Base-by-base conservation (phyloP, 768 basidiomycete species). In the Lactifluus subvellereus region DNA sequence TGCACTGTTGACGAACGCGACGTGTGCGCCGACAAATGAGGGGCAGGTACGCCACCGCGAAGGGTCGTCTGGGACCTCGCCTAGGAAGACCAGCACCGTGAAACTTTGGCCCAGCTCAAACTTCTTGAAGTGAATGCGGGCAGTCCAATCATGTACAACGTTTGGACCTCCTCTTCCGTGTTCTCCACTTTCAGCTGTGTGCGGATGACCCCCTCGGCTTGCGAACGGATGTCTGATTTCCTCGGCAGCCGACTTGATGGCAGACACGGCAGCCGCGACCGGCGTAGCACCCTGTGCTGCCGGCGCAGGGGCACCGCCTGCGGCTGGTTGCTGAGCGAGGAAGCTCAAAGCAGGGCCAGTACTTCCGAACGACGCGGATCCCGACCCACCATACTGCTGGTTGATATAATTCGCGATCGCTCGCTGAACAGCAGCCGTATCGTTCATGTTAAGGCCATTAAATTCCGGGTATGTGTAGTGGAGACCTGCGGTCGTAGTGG, bases 391-490 rank as follows among this genome's bases (percentile, higher is more conserved):
- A 57, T 79, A 81, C 14, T 78, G 72, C 50, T 69, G 60, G 57
- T 76, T 75, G 27, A 81, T 73, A n/a, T 65, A 69, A 27, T 67
- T 56, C 16, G 69, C 69, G 48, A 80, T 78, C 18, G 73, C 75
- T 5, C 48, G 54, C 40, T 64, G 38, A 38, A 78, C 73, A 1
- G 71, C 70, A 6, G 18, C 49, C 10, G 67, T 54, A 61, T 77
- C 68, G 7, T 62, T 67, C 59, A 73, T 58, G 50, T 77, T 69
- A 33, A 79, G 72, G 14, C 71, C 72, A 53, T 78, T 77, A 69
- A 82, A 81, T 40, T 83, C 82, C 16, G 82, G 81, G 68, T 83
- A 82, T 2, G 78, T 75, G 66, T 83, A 84, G 37, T 76, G 73
- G 14, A 82, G 69, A 9, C 65, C 67, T 9, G 30, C 47, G 5